These are phyloP conservation scores for Eremomyces bilateralis DNA, from an alignment of 495 filamentous ascomycete genomes.

Conservation along the genomic window DNA sequence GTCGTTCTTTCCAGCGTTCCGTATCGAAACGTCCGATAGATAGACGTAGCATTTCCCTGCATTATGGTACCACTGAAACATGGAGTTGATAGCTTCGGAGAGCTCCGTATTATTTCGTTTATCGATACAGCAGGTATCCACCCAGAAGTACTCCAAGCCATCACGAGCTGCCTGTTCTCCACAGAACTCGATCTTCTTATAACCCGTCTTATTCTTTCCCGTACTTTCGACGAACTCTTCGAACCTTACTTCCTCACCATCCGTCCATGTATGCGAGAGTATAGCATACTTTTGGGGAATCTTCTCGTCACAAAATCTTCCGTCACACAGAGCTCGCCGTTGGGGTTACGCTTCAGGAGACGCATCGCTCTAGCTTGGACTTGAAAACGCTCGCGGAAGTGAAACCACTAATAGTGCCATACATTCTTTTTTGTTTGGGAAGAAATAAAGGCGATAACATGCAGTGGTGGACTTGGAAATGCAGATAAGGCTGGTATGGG, in stretches of 20 bases:
- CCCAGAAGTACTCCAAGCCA: no score
- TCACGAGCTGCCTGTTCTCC: no score
- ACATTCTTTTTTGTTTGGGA: no score
- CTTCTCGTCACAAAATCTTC: background rate
- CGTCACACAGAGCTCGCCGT: background rate
- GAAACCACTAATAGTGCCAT: no score
- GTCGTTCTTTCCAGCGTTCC: background rate
- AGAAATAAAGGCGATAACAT: no score
- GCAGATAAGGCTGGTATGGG: no score
- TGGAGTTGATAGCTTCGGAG: no score
- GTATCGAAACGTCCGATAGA: slow-evolving; percentile 4
- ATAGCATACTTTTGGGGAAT: slow-evolving; percentile 6
- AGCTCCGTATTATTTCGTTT: slow-evolving; percentile 6
- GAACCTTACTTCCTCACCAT: slow-evolving; percentile 4
- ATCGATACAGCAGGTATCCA: no score
- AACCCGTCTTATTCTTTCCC: slow-evolving; percentile 1
- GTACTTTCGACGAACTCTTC: slow-evolving; percentile 1
- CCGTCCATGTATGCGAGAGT: slow-evolving; percentile 11
- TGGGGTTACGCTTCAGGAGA: background rate
- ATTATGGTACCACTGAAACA: slow-evolving; percentile 7
- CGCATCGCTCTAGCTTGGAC: no score
- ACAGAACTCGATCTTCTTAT: no score
- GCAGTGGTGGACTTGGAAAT: no score
- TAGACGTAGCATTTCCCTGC: slow-evolving; percentile 5
- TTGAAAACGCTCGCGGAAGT: no score